phyloP scores from a whole-genome alignment of 2,329 filamentous ascomycete genomes.

The Sphaceloma murrayae region DNA sequence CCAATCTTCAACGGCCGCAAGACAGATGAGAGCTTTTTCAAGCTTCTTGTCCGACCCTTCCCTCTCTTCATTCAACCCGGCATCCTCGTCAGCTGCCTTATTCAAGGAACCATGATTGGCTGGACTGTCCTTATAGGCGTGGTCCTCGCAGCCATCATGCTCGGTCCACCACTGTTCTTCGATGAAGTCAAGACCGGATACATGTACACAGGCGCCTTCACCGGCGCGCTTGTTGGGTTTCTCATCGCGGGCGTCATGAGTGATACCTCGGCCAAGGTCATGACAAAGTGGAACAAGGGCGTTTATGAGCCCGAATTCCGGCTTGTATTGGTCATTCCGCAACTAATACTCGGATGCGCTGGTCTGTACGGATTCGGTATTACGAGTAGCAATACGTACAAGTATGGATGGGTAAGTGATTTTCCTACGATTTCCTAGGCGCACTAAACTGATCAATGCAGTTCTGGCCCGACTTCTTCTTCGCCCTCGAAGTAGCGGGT shows the following conservation, averaged over 20 bases:
- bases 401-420: slow-evolving; percentile 50
- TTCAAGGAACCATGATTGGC: slow-evolving; percentile 83
- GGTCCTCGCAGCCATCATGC: slow-evolving; percentile 70
- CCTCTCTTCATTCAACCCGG: slow-evolving; percentile 76
- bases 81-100: slow-evolving; percentile 70
- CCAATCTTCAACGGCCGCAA: slow-evolving; percentile 66
- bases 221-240: slow-evolving; percentile 74
- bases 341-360: slow-evolving; percentile 65
- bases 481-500: slow-evolving; percentile 71
- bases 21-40: slow-evolving; percentile 62
- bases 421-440: background rate
- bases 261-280: slow-evolving; percentile 59
- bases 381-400: slow-evolving; percentile 50
- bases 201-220: slow-evolving; percentile 73
- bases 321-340: slow-evolving; percentile 71
- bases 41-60: slow-evolving; percentile 60
- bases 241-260: slow-evolving; percentile 61
- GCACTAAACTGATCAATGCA: background rate
- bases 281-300: slow-evolving; percentile 68
- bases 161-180: slow-evolving; percentile 74
- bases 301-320: slow-evolving; percentile 89
- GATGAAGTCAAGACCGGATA: slow-evolving; percentile 74
- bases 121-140: slow-evolving; percentile 93
- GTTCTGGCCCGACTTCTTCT: slow-evolving; percentile 67
- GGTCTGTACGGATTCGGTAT: slow-evolving; percentile 80